Conservation (phyloP, 371 early-diverging fungal species). For the Parasitella parasitica region DNA sequence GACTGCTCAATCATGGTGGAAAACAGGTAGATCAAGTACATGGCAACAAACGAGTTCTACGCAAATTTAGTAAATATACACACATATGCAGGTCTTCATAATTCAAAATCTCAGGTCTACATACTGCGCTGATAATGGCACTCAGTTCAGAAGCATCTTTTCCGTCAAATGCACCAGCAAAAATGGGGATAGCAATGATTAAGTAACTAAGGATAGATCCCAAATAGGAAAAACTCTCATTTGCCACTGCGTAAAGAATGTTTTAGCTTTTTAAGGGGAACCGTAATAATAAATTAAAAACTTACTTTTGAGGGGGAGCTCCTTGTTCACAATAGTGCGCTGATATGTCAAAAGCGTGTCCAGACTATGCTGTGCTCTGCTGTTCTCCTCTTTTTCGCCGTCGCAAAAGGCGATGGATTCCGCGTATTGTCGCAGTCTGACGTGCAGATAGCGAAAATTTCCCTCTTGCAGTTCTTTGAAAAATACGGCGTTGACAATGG, state of each 20-base stretch:
- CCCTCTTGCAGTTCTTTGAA: conserved; percentile 81
- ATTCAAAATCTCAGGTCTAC: neutral
- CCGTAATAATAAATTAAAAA: neutral
- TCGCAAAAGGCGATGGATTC: conserved; percentile 82
- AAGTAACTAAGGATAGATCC: conserved; percentile 84
- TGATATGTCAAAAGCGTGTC: conserved; percentile 55
- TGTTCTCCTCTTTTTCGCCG: conserved; percentile 68
- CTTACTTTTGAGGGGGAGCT: conserved; percentile 66
- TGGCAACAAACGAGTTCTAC: conserved; percentile 73
- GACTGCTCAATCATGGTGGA: conserved; percentile 75
- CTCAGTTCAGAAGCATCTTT: conserved; percentile 66
- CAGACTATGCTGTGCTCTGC: conserved; percentile 54
- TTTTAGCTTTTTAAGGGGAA: neutral
- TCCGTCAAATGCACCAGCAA: conserved; percentile 74
- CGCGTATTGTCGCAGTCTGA: conserved; percentile 69
- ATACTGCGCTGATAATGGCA: conserved; percentile 71
- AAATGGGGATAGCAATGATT: conserved; percentile 81
- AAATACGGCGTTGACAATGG: conserved; percentile 76
- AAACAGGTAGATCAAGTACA: conserved; percentile 75
- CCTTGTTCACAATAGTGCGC: conserved; percentile 58
- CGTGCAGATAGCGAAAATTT: conserved; percentile 74
- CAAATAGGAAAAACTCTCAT: conserved; percentile 72
- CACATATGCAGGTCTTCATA: too few relatives aligned
- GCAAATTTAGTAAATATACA: too few relatives aligned
- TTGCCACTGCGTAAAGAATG: conserved; percentile 43